Evolutionary conservation across 495 filamentous ascomycete genomes (phyloP).

Genomic region (Xylona heveae): DNA sequence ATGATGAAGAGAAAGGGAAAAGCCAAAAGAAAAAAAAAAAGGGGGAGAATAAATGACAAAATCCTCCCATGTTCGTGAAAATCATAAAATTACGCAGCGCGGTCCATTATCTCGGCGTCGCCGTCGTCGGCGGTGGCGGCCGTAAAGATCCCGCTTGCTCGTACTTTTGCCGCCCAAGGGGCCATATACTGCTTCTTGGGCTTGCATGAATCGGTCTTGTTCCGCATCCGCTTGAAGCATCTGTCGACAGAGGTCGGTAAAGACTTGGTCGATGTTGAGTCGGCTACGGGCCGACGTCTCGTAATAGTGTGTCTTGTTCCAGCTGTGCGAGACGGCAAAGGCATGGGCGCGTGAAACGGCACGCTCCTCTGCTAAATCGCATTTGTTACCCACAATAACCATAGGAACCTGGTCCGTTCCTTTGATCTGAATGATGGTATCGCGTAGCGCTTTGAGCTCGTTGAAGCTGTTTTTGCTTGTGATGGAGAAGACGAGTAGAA

Average conservation of each 20-base stretch:
- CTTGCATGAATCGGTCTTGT: no score
- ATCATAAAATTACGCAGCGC: no score
- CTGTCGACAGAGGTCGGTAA: slow-evolving; percentile 79
- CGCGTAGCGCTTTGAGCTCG: slow-evolving; percentile 72
- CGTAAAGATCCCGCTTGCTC: no score
- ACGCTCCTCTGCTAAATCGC: slow-evolving; percentile 82
- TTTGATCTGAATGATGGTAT: slow-evolving; percentile 95
- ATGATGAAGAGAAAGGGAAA: no score
- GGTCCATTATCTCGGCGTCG: no score
- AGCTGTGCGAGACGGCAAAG: slow-evolving; percentile 69
- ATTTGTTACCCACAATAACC: slow-evolving; percentile 95
- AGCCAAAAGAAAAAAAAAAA: no score
- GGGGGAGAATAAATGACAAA: no score
- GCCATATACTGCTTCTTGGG: no score
- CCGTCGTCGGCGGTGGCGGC: no score
- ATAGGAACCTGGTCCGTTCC: slow-evolving; percentile 81
- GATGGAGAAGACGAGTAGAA: slow-evolving; percentile 94
- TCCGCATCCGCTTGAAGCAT: slow-evolving; percentile 60
- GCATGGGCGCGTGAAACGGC: slow-evolving; percentile 63
- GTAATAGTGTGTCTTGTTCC: slow-evolving; percentile 86
- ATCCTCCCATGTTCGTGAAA: no score
- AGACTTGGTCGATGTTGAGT: slow-evolving; percentile 90
- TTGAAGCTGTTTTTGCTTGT: slow-evolving; percentile 68
- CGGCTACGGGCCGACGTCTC: slow-evolving; percentile 70
- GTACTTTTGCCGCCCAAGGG: no score